Percentiles rank a stretch among this genome's conserved stretches.
phyloP scores from a whole-genome alignment of 345 rosid species.

The Isatis tinctoria region DNA sequence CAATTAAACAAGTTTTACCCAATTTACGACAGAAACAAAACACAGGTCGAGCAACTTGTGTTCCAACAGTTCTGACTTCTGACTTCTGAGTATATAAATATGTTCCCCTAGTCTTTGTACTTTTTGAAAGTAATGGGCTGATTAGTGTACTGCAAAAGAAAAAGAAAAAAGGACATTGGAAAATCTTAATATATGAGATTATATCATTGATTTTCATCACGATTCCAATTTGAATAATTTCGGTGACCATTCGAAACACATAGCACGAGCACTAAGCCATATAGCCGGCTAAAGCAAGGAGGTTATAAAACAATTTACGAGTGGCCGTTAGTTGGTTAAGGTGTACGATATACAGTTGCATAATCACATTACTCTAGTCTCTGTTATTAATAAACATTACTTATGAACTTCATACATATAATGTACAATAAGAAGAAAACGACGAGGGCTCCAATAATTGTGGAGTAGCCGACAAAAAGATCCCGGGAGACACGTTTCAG shows the following conservation, averaged over 20 bases:
- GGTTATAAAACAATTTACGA: conserved; percentile 10
- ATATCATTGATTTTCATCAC: too few species aligned
- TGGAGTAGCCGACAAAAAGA: conserved; percentile 32
- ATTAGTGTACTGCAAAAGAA: too few species aligned
- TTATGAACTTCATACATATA: background rate
- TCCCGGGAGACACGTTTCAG: conserved; percentile 25
- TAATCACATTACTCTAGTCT: background rate
- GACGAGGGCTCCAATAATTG: conserved; percentile 30
- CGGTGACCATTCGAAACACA: background rate
- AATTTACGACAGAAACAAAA: too few species aligned
- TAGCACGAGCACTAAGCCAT: background rate
- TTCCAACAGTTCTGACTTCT: too few species aligned
- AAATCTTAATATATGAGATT: too few species aligned
- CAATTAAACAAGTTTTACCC: too few species aligned
- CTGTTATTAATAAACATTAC: background rate
- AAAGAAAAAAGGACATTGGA: too few species aligned
- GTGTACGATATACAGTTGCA: conserved; percentile 3
- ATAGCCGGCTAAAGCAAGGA: background rate
- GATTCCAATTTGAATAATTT: background rate
- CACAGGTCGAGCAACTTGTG: too few species aligned
- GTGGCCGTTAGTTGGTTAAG: conserved; percentile 23
- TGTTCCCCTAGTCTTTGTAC: too few species aligned
- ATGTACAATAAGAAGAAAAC: background rate
- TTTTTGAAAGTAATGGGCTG: too few species aligned
- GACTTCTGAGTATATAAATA: too few species aligned